These are phyloP conservation scores for Citrullus mucosospermus DNA, from an alignment of 306 rosid species.

Conservation along the genomic window DNA sequence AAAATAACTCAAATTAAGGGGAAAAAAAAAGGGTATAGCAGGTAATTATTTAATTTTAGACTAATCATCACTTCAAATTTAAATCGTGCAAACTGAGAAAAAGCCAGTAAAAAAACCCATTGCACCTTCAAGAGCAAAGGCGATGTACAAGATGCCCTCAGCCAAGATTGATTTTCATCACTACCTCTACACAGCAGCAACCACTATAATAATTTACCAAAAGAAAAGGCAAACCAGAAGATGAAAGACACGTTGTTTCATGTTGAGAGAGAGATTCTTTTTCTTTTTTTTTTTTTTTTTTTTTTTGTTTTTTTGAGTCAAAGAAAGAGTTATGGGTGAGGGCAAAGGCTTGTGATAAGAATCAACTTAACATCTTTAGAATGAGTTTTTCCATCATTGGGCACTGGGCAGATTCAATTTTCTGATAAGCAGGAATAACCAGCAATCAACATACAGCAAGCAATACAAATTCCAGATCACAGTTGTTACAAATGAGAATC, in stretches of 20 bases:
- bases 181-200: slow-evolving; percentile 4
- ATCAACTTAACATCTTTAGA: background rate
- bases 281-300: no score
- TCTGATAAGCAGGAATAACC: background rate
- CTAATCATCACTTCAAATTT: background rate
- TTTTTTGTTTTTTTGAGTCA: no score
- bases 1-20: background rate
- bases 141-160: background rate
- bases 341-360: background rate
- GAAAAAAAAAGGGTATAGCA: background rate
- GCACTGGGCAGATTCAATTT: background rate
- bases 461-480: background rate
- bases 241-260: background rate
- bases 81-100: background rate
- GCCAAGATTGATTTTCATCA: background rate
- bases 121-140: background rate
- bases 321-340: background rate
- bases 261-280: background rate
- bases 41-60: background rate
- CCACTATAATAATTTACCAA: background rate
- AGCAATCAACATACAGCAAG: background rate
- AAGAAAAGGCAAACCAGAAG: background rate
- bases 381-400: background rate
- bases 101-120: background rate
- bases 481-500: background rate